Percentiles rank a stretch among this genome's conserved stretches.
Conservation (phyloP, 169 alveolate genomes). For the Babesia bigemina region DNA sequence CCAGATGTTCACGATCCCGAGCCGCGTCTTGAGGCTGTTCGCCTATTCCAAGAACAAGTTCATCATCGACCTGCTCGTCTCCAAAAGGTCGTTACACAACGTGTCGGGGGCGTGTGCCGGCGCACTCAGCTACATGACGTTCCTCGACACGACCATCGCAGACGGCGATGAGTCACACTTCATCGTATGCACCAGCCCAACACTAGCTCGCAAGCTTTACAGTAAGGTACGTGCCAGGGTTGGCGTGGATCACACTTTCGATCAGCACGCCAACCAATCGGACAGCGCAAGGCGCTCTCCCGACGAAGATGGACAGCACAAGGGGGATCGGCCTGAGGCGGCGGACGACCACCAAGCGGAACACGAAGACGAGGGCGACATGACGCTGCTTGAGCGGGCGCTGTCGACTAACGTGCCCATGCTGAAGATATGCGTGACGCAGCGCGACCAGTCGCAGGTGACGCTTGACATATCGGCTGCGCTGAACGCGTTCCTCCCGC, state of each 20-base stretch:
- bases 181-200: slow-evolving; percentile 45
- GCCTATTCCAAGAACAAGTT: slow-evolving; percentile 34
- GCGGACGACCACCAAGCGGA: neutral
- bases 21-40: slow-evolving; percentile 18
- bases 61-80: neutral
- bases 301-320: neutral
- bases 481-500: slow-evolving; percentile 16
- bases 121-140: slow-evolving; percentile 40
- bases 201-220: neutral
- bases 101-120: slow-evolving; percentile 22
- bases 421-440: slow-evolving; percentile 46
- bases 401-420: neutral
- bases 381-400: slow-evolving; percentile 1
- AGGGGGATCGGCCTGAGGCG: neutral
- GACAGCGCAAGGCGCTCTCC: neutral
- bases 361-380: neutral
- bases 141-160: slow-evolving; percentile 3
- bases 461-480: slow-evolving; percentile 21
- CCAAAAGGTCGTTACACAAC: slow-evolving; percentile 31
- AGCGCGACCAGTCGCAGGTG: slow-evolving; percentile 15
- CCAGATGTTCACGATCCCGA: slow-evolving; percentile 26
- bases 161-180: slow-evolving; percentile 12
- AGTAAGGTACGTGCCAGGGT: neutral
- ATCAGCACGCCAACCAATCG: neutral
- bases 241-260: neutral